Evolutionary conservation across 2,329 filamentous ascomycete species (phyloP), one percentile per base, ranked within the genome.

Genomic region (Apiospora kogelbergensis): DNA sequence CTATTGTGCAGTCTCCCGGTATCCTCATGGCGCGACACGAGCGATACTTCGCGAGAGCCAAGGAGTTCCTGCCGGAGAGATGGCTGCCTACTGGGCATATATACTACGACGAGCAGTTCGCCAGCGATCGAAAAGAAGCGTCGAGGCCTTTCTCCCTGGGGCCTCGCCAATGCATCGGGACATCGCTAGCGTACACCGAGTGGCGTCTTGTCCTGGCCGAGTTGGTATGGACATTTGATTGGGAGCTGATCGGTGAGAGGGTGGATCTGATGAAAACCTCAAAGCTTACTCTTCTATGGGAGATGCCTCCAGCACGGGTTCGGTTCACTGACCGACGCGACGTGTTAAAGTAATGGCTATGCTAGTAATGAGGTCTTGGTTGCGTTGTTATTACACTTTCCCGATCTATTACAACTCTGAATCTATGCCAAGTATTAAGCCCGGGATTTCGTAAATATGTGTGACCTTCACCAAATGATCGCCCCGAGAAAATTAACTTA

Each of bases 151-250:
- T 80, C 66, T 68, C 71, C 26, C 42, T 74, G 7, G 76, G 79
- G 4, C 75, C 78, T 30, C 66, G 78, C 22, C 76, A 76, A 24
- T 80, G 78, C 44, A 68, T 80, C 48, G 78, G 78, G 2, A 70
- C 72, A 63, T 78, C 78, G 66, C 74, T 80, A n/a, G 79, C 79
- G n/a, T 78, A 78, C 46, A 74, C 72, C 24, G 79, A 81, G 70
- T 78, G 80, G 76, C 74, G 78, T 20, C 64, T 80, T 9, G 76
- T 79, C 15, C 67, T 80, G 4, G 74, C 78, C 7, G 71, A 72
- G 7, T 33, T 81, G 6, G 63, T 80, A 3, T 80, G 73, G 63
- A 76, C 76, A 33, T 81, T 80, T 65, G 78, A 80, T 57, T 37
- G 48, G 44, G 17, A 17, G 11, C 65, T 67, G 30, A n/a, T 48